Percentiles rank a stretch among this genome's conserved stretches.
These are phyloP conservation scores for Dictyostelium purpureum DNA, from an alignment of 78 protist genomes.

Conservation along the genomic window DNA sequence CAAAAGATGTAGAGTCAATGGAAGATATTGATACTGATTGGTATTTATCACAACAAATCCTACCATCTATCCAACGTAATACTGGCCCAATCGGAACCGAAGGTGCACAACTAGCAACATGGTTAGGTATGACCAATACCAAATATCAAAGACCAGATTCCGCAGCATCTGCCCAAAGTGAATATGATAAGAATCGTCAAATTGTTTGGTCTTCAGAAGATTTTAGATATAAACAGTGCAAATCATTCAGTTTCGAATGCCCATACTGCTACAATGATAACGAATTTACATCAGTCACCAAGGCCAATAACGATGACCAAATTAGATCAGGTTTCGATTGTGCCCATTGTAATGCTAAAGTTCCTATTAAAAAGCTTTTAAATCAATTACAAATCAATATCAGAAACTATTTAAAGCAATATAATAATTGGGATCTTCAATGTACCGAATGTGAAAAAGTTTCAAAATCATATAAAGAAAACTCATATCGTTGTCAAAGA, in stretches of 20 bases:
- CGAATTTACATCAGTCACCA: background rate
- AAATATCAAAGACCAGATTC: slow-evolving; percentile 22
- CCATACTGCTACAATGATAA: background rate
- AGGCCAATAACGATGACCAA: background rate
- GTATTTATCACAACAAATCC: slow-evolving; percentile 75
- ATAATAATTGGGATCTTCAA: slow-evolving; percentile 14
- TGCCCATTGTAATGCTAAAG: background rate
- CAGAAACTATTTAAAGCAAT: slow-evolving; percentile 11
- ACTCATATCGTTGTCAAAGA: background rate
- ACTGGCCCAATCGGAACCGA: slow-evolving; percentile 14
- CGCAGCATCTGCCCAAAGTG: background rate
- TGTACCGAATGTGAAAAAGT: slow-evolving; percentile 33
- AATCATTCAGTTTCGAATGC: slow-evolving; percentile 9
- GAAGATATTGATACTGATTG: slow-evolving; percentile 72
- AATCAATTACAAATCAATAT: slow-evolving; percentile 8
- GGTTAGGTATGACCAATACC: slow-evolving; percentile 38
- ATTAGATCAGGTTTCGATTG: slow-evolving; percentile 32
- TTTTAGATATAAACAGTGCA: slow-evolving; percentile 6
- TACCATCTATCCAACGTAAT: slow-evolving; percentile 73
- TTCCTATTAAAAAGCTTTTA: background rate
- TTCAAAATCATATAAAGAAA: slow-evolving; percentile 11
- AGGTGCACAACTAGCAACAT: slow-evolving; percentile 18
- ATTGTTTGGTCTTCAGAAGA: slow-evolving; percentile 1
- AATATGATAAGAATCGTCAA: background rate
- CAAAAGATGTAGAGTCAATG: slow-evolving; percentile 24